These are phyloP conservation scores for Microsporum canis DNA, from an alignment of 2,329 filamentous ascomycete genomes.

Conservation along the genomic window DNA sequence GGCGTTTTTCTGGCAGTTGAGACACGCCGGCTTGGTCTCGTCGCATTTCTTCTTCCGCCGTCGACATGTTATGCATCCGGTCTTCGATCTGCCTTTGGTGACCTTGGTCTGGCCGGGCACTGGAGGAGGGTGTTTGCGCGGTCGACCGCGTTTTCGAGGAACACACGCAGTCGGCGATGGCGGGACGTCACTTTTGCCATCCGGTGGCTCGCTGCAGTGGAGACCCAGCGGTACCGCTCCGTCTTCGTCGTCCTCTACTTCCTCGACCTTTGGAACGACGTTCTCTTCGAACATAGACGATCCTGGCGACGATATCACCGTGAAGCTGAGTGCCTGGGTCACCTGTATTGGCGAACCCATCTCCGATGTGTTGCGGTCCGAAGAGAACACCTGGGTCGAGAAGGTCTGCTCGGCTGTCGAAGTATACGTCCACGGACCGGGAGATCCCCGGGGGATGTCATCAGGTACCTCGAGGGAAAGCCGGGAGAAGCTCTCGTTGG, in stretches of 20 bases:
- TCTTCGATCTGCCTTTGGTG: conserved; percentile 58
- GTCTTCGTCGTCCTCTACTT: conserved; percentile 37
- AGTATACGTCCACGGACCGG: conserved; percentile 17
- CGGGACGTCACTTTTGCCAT: conserved; percentile 18
- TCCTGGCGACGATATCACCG: conserved; percentile 18
- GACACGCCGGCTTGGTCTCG: conserved; percentile 35
- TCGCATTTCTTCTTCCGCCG: conserved; percentile 51
- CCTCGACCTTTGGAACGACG: conserved; percentile 44
- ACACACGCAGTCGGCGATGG: conserved; percentile 16
- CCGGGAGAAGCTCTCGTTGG: conserved; percentile 23
- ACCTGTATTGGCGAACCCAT: conserved; percentile 10
- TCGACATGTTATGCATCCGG: conserved; percentile 48
- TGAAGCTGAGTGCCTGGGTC: conserved; percentile 18
- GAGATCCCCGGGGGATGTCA: conserved; percentile 25
- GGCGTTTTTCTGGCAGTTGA: conserved; percentile 88
- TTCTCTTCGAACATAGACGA: conserved; percentile 22
- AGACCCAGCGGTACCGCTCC: conserved; percentile 24
- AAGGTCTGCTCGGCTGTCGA: conserved; percentile 4
- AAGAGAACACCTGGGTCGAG: conserved; percentile 11
- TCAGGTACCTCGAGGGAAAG: conserved; percentile 25
- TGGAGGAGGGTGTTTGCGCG: conserved; percentile 64
- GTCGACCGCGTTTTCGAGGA: conserved; percentile 60
- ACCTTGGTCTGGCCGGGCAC: conserved; percentile 55
- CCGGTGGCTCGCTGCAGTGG: conserved; percentile 17
- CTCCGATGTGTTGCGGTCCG: conserved; percentile 11